phyloP scores from a whole-genome alignment of 2,329 filamentous ascomycete genomes.

The Cladophialophora carrionii region DNA sequence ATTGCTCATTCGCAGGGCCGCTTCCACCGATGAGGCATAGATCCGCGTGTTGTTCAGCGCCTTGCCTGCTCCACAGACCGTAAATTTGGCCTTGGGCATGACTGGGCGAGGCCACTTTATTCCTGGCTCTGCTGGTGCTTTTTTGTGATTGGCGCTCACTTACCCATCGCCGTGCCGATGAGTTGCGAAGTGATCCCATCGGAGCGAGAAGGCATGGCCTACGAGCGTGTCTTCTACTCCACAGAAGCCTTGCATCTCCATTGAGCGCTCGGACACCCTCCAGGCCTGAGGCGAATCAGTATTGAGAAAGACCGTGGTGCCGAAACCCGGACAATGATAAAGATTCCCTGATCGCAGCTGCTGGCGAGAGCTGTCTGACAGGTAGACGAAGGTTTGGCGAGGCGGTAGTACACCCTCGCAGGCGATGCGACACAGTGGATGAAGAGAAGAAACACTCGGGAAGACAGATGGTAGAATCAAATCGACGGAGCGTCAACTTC shows the following conservation, averaged over 20 bases:
- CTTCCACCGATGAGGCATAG: background rate
- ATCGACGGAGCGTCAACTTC: no score
- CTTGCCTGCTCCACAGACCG: background rate
- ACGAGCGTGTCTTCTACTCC: background rate
- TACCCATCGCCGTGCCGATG: background rate
- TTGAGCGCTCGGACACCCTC: background rate
- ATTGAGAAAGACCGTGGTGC: background rate
- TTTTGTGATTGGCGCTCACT: background rate
- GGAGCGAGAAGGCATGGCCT: background rate
- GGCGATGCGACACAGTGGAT: no score
- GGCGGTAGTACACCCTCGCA: no score
- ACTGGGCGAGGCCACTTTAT: background rate
- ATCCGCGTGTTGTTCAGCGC: background rate
- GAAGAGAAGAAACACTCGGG: no score
- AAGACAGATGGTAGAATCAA: no score
- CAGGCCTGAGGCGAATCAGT: background rate
- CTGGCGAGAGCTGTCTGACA: background rate
- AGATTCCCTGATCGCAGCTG: no score
- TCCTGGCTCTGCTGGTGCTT: background rate
- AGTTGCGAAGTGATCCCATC: background rate
- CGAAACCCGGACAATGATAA: no score
- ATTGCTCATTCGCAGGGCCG: background rate
- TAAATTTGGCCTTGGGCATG: background rate
- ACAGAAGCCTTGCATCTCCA: background rate
- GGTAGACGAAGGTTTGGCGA: background rate